Base-by-base conservation (phyloP, 345 rosid species). In the Nephelium lappaceum region DNA sequence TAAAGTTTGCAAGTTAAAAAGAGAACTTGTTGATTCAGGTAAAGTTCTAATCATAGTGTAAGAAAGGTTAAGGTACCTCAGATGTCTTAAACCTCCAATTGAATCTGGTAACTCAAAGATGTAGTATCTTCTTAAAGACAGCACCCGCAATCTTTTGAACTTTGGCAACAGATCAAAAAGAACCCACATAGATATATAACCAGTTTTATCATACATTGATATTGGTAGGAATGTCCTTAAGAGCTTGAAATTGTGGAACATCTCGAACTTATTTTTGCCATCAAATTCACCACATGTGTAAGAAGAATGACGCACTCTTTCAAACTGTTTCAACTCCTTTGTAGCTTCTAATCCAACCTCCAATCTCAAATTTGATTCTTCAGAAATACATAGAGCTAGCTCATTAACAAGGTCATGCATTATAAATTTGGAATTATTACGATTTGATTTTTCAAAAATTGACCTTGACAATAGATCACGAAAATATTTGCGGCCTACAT, bases 381-480 rank as follows among this genome's bases (percentile, higher is more conserved):
- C 7, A 23, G 27, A 19, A n/a, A 60, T 75, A 5, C 41, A 60
- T 23, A 47, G 57, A 45, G 83, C 79, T 6, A 80, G 47, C 69
- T 80, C 83, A 62, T 21, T 74, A 1, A 80, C 9, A 5, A 80
- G 73, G 75, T 39, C 75, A 38, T 75, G 79, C 83, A 75, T 80
- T 9, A 75, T 69, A 38, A 67, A 80, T 11, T 24, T 21, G 21
- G 75, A 47, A 23, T 41, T 0, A 25, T 49, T 27, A 5, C 2
- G 42, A 0, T 47, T 60, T 4, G 81, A 72, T 38, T 19, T n/a
- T 51, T 80, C 70, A 60, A 80, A 75, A 24, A 80, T 31, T 11
- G 75, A 80, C 55, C 68, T 70, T 1, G 77, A 53, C 8, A 66
- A 5, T 1, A 79, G 71, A 18, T 62, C 78, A 0, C 41, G 51